Conservation (phyloP, 1,284 basidiomycete genomes). For the Rhodotorula sp. region DNA sequence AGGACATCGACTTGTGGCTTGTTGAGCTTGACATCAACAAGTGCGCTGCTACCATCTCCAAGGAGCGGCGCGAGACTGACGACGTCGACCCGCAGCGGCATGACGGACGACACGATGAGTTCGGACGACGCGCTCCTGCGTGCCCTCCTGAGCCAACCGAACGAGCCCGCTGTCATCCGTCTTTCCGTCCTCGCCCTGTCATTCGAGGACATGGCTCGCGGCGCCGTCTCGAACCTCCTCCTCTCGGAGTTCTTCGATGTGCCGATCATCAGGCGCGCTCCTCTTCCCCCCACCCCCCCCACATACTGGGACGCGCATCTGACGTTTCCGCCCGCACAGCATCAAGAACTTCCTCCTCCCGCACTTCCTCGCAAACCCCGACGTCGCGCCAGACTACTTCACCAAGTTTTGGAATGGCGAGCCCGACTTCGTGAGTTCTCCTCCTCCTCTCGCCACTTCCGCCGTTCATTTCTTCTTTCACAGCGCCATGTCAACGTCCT, state of each 20-base stretch:
- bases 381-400: constrained; percentile 12
- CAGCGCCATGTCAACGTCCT: constrained; percentile 20
- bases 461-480: not conserved
- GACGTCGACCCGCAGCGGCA: not conserved
- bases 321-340: not conserved
- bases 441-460: not conserved
- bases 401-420: not conserved
- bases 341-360: constrained; percentile 28
- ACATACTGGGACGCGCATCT: not conserved
- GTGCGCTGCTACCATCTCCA: not conserved
- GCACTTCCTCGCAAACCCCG: constrained; percentile 9
- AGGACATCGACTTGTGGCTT: constrained; percentile 14
- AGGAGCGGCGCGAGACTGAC: not conserved
- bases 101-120: not conserved
- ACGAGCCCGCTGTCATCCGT: constrained; percentile 27
- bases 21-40: constrained; percentile 20
- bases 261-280: constrained; percentile 11
- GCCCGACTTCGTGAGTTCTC: constrained; percentile 5
- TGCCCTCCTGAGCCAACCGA: constrained; percentile 8
- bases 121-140: constrained; percentile 21
- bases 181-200: constrained; percentile 9
- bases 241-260: constrained; percentile 22
- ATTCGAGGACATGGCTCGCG: constrained; percentile 23
- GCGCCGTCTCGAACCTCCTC: constrained; percentile 5
- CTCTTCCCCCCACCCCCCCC: not conserved